A percentile compares a stretch with the other conserved stretches of the same genome.
These are phyloP conservation scores for Monilinia fructigena DNA, from an alignment of 2,329 filamentous ascomycete species.

Conservation along the genomic window DNA sequence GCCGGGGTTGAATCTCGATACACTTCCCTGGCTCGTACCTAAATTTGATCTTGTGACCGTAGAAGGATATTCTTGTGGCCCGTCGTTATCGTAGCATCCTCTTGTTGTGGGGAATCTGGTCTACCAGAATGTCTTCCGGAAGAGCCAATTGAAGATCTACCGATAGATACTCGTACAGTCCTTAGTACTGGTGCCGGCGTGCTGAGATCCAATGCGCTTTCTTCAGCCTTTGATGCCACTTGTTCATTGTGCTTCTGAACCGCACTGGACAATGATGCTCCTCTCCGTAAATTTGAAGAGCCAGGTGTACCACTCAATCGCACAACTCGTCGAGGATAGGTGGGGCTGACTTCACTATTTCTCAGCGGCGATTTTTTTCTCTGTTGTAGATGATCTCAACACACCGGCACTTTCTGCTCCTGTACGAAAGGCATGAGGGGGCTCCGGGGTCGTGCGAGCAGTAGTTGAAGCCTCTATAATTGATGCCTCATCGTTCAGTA, in stretches of 20 bases:
- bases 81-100: constrained; percentile 30
- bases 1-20: constrained; percentile 50
- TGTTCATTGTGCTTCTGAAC: constrained; percentile 32
- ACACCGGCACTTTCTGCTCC: constrained; percentile 28
- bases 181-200: constrained; percentile 38
- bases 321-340: constrained; percentile 36
- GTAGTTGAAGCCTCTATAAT: constrained; percentile 32
- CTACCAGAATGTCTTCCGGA: constrained; percentile 34
- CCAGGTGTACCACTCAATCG: constrained; percentile 40
- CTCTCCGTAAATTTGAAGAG: constrained; percentile 34
- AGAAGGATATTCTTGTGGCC: constrained; percentile 42
- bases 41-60: constrained; percentile 51
- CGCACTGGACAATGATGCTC: constrained; percentile 35
- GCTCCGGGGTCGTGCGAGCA: constrained; percentile 28
- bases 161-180: constrained; percentile 37
- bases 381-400: constrained; percentile 17
- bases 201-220: constrained; percentile 37
- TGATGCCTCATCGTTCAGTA: constrained; percentile 62
- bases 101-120: constrained; percentile 31
- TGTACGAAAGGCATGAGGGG: constrained; percentile 25
- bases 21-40: constrained; percentile 51
- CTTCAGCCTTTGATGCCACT: constrained; percentile 28
- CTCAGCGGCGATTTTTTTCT: constrained; percentile 25
- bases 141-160: constrained; percentile 35
- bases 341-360: constrained; percentile 33